phyloP scores from a whole-genome alignment of 306 rosid genomes.

The Benincasa hispida region DNA sequence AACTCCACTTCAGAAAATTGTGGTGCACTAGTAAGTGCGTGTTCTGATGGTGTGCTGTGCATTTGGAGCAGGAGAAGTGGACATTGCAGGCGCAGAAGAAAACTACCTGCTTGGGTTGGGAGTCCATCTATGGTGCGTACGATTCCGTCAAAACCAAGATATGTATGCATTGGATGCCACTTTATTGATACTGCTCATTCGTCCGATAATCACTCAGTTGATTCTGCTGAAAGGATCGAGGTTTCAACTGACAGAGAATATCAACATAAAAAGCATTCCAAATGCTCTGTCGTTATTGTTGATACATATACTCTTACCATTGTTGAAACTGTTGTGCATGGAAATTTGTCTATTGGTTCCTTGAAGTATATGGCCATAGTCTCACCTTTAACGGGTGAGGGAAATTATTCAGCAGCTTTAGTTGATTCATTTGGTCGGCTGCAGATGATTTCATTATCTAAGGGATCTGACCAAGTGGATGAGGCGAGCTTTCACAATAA shows the following conservation, averaged over 20 bases:
- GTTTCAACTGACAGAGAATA: slow-evolving; percentile 37
- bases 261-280: slow-evolving; percentile 42
- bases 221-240: slow-evolving; percentile 34
- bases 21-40: slow-evolving; percentile 67
- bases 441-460: slow-evolving; percentile 38
- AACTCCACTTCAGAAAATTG: slow-evolving; percentile 20
- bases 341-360: slow-evolving; percentile 59
- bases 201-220: slow-evolving; percentile 25
- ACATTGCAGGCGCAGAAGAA: slow-evolving; percentile 77
- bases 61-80: slow-evolving; percentile 90
- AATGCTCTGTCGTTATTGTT: slow-evolving; percentile 57
- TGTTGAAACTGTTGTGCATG: slow-evolving; percentile 73
- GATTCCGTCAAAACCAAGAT: slow-evolving; percentile 55
- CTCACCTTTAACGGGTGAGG: slow-evolving; percentile 33
- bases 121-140: slow-evolving; percentile 59
- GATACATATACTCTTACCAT: slow-evolving; percentile 66
- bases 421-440: slow-evolving; percentile 63
- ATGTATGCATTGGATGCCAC: slow-evolving; percentile 74
- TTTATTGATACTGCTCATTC: slow-evolving; percentile 33
- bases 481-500: slow-evolving; percentile 24
- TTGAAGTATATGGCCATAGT: slow-evolving; percentile 66
- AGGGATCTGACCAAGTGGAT: slow-evolving; percentile 33
- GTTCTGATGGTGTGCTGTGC: slow-evolving; percentile 81
- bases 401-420: slow-evolving; percentile 44
- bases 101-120: slow-evolving; percentile 92